These are phyloP conservation scores for Ganoderma sinense DNA, from an alignment of 1,284 basidiomycete genomes.

Conservation along the genomic window DNA sequence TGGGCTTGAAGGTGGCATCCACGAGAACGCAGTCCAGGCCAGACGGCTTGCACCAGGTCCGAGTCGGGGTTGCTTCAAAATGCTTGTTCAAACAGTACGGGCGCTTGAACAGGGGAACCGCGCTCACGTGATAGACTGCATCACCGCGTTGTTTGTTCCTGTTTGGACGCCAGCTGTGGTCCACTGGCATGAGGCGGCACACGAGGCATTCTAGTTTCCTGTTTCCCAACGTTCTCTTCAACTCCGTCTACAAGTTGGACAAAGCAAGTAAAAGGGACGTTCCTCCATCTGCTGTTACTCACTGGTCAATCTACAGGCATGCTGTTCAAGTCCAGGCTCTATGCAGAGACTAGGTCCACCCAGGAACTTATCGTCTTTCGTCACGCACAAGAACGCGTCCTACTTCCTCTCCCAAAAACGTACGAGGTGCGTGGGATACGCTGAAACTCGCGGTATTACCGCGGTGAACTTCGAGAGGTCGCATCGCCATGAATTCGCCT, in stretches of 20 bases:
- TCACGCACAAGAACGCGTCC: conserved; percentile 25
- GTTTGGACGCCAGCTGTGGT: background rate
- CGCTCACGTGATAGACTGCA: background rate
- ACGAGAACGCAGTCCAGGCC: too few species aligned
- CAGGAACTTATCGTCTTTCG: conserved; percentile 32
- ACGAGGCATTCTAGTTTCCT: background rate
- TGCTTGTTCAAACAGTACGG: too few species aligned
- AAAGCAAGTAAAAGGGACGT: background rate
- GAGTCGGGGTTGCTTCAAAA: too few species aligned
- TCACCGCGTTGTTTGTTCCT: background rate
- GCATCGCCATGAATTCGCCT: background rate
- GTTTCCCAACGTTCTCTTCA: background rate
- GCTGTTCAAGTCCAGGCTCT: conserved; percentile 26
- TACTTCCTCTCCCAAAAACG: conserved; percentile 28
- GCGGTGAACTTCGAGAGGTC: too few species aligned
- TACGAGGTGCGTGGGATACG: conserved; percentile 24
- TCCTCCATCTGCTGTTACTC: background rate
- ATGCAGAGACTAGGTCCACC: conserved; percentile 19
- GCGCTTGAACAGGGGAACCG: background rate
- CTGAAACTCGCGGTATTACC: too few species aligned
- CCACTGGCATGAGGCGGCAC: background rate
- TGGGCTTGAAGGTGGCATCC: too few species aligned
- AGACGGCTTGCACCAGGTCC: too few species aligned
- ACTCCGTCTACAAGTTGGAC: background rate
- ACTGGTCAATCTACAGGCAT: conserved; percentile 11